phyloP scores from a whole-genome alignment of 495 filamentous ascomycete genomes.

The Gamarada debralockiae region DNA sequence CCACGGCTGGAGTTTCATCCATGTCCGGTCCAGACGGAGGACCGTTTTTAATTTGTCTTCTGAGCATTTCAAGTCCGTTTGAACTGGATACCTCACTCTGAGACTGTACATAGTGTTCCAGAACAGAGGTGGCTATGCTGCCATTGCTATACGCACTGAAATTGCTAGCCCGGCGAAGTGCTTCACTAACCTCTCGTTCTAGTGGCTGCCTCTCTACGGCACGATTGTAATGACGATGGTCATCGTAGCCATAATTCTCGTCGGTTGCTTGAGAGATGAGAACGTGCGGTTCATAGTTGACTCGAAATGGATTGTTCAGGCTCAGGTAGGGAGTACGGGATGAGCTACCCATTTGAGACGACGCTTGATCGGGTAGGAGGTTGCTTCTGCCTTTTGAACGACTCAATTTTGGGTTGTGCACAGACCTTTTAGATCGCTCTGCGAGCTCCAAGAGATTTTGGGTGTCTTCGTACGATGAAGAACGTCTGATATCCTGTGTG shows the following conservation, averaged over 20 bases:
- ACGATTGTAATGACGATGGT: not conserved
- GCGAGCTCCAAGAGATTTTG: constrained; percentile 2
- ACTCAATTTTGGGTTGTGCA: not conserved
- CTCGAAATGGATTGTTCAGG: not conserved
- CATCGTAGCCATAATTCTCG: not conserved
- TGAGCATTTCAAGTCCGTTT: not conserved
- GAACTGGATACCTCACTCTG: not conserved
- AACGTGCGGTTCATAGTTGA: not conserved
- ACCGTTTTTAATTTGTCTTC: not conserved
- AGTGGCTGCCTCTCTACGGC: constrained; percentile 9
- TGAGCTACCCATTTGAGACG: not conserved
- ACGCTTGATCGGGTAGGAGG: not conserved
- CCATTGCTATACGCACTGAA: constrained; percentile 14
- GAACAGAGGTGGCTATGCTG: constrained; percentile 2
- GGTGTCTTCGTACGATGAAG: constrained; percentile 14
- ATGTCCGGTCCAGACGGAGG: not conserved
- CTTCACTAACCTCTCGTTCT: constrained; percentile 20
- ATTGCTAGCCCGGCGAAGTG: constrained; percentile 18
- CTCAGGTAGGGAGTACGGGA: not conserved
- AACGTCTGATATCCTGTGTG: not conserved
- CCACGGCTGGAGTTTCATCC: not conserved
- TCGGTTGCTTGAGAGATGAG: not conserved
- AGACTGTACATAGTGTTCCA: constrained; percentile 1
- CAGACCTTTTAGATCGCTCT: not conserved
- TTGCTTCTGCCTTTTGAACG: not conserved